phyloP scores from a whole-genome alignment of 768 basidiomycete species.

The Hortiboletus campestris region DNA sequence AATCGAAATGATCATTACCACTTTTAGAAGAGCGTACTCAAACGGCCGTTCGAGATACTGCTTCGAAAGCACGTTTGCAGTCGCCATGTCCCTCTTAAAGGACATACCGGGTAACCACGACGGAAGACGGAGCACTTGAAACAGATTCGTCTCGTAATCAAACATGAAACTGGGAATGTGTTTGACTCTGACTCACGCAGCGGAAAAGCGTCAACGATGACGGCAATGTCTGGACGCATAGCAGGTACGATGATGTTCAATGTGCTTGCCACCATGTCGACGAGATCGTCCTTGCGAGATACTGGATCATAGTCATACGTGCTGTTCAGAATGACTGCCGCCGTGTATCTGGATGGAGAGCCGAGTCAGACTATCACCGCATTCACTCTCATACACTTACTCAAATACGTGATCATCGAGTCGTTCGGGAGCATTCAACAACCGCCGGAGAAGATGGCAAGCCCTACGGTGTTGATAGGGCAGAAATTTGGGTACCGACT shows the following conservation, averaged over 20 bases:
- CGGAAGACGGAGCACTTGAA: constrained; percentile 2
- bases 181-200: background rate
- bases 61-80: background rate
- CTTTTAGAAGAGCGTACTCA: background rate
- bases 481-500: background rate
- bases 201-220: background rate
- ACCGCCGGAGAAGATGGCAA: background rate
- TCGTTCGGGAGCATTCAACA: background rate
- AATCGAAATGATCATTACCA: background rate
- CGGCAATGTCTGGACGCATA: background rate
- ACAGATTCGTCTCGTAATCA: no score
- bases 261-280: background rate
- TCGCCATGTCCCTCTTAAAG: background rate
- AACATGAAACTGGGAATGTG: background rate
- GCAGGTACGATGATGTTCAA: background rate
- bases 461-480: background rate
- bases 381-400: background rate
- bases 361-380: no score
- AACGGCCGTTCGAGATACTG: constrained; percentile 4
- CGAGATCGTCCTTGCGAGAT: background rate
- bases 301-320: background rate
- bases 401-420: background rate
- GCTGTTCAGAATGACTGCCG: background rate
- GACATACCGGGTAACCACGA: constrained; percentile 11
- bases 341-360: background rate